Conservation (phyloP, 441 rosid genomes). For the Raphanus hybrid region DNA sequence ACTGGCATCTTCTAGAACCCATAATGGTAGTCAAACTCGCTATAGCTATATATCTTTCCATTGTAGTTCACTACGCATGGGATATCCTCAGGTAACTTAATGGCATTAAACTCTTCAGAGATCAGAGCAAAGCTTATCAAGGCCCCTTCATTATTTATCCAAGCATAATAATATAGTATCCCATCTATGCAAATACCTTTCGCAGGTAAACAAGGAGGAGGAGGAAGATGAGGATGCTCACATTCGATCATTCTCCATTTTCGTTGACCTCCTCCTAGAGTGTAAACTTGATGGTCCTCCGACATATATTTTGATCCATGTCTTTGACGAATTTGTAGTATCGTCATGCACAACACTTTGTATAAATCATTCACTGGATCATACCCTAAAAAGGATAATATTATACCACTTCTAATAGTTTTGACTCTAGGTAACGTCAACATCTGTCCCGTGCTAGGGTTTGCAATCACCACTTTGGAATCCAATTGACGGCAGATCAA, state of each 20-base stretch:
- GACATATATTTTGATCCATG: background rate
- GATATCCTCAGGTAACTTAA: background rate
- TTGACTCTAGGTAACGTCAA: background rate
- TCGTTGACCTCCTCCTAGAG: background rate
- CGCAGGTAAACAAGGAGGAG: background rate
- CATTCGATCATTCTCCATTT: background rate
- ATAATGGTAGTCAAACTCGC: background rate
- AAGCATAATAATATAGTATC: background rate
- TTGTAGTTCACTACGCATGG: background rate
- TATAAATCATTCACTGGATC: background rate
- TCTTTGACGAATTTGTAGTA: background rate
- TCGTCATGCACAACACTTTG: constrained; percentile 9
- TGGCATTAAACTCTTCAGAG: constrained; percentile 8
- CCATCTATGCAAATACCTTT: background rate
- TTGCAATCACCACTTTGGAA: background rate
- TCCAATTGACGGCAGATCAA: background rate
- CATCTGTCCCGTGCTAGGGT: background rate
- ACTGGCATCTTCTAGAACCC: constrained; percentile 1
- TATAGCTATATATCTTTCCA: background rate
- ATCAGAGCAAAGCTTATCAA: background rate
- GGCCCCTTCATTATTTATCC: background rate
- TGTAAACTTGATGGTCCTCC: background rate
- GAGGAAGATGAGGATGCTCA: background rate
- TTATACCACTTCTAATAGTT: background rate
- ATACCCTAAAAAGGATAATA: background rate